Percentiles rank a stretch among this genome's conserved stretches.
Conservation (phyloP, 805 yeast species). For the Candida sanyiensis region DNA sequence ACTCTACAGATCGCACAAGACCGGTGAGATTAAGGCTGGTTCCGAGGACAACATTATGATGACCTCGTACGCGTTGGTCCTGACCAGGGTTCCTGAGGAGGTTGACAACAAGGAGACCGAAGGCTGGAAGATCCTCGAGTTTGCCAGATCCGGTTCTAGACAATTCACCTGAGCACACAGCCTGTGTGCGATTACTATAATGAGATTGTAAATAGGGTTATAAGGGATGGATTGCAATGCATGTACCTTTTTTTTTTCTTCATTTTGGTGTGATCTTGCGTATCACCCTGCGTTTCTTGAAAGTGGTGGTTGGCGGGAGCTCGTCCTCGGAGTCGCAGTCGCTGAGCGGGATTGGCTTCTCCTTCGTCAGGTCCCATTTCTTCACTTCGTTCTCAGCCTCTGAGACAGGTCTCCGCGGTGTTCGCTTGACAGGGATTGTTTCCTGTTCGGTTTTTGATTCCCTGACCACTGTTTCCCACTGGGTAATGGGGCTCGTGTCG, state of each 20-base stretch:
- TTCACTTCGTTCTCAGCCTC: constrained; percentile 21
- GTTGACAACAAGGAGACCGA: constrained; percentile 86
- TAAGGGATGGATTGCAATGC: background rate
- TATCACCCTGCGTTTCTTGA: constrained; percentile 21
- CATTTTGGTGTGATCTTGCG: constrained; percentile 1
- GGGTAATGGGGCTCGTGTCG: background rate
- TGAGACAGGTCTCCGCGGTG: constrained; percentile 2
- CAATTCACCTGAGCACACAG: constrained; percentile 41
- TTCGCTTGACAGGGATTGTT: background rate
- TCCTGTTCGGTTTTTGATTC: background rate
- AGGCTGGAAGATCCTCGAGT: constrained; percentile 95
- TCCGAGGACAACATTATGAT: constrained; percentile 87
- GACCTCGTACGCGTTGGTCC: constrained; percentile 93
- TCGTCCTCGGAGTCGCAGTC: constrained; percentile 20
- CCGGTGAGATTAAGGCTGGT: constrained; percentile 95
- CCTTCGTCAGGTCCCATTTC: constrained; percentile 24
- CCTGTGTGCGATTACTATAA: background rate
- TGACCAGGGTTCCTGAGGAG: constrained; percentile 89
- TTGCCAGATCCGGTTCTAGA: constrained; percentile 90
- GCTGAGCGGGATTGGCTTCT: constrained; percentile 15
- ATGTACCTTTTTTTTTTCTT: background rate
- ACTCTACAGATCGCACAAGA: constrained; percentile 79
- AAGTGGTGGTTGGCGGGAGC: constrained; percentile 5
- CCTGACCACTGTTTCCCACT: constrained; percentile 7
- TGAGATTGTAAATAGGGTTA: constrained; percentile 11